Percentiles rank a stretch among this genome's conserved stretches.
Conservation (phyloP, 1,284 basidiomycete genomes). For the Takashimella tepidaria region DNA sequence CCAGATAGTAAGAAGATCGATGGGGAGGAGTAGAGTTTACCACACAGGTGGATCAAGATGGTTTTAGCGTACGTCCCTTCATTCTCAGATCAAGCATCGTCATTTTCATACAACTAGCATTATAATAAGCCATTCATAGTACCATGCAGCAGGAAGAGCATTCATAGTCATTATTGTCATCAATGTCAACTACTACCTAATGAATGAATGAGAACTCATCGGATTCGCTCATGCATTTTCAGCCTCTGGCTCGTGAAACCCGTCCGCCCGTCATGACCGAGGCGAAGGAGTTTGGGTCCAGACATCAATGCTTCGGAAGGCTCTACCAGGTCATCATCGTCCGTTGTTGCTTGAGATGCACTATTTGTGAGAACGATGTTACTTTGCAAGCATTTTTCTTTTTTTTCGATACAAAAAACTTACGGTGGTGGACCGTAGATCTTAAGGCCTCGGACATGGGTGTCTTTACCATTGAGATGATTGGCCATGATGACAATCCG, state of each 20-base stretch:
- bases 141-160: not conserved
- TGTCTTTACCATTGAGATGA: conserved; percentile 98
- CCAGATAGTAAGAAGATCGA: no score
- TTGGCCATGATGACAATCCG: conserved; percentile 89
- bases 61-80: no score
- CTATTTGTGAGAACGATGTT: conserved; percentile 66
- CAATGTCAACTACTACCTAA: not conserved
- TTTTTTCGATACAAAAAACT: no score
- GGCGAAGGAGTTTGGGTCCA: conserved; percentile 26
- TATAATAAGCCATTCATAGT: not conserved
- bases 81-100: no score
- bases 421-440: conserved; percentile 80
- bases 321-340: not conserved
- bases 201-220: conserved; percentile 32
- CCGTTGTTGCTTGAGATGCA: conserved; percentile 29
- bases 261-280: conserved; percentile 42
- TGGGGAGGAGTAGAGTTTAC: no score
- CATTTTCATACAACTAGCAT: no score
- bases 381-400: conserved; percentile 34
- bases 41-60: no score
- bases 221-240: conserved; percentile 71
- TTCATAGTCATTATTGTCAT: not conserved
- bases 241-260: conserved; percentile 59
- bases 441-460: conserved; percentile 84
- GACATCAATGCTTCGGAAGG: conserved; percentile 8